phyloP scores from a whole-genome alignment of 495 filamentous ascomycete species.

The Trichodelitschia bisporula region DNA sequence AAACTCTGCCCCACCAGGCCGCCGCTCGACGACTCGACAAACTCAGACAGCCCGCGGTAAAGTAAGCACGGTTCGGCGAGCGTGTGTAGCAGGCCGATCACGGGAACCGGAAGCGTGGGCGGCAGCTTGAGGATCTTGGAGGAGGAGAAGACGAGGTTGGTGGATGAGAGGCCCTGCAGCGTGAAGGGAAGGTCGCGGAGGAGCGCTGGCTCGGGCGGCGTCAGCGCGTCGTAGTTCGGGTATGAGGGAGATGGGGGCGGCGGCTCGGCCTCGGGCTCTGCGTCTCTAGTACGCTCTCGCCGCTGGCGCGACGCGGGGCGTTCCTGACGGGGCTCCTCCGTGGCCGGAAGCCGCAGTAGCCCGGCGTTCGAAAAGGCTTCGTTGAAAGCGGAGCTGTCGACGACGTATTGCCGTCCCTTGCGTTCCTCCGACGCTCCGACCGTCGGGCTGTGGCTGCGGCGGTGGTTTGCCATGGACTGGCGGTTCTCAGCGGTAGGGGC shows the following conservation, averaged over 20 bases:
- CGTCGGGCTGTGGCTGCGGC: too few species aligned
- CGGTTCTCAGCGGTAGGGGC: not conserved
- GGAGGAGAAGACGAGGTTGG: constrained; percentile 49
- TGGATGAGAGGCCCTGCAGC: constrained; percentile 76
- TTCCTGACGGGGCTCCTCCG: constrained; percentile 15
- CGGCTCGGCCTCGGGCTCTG: constrained; percentile 7
- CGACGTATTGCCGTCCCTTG: not conserved
- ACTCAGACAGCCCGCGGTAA: constrained; percentile 53
- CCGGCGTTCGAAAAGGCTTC: constrained; percentile 32
- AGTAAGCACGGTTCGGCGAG: constrained; percentile 83
- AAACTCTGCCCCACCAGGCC: constrained; percentile 78
- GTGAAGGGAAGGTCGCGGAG: constrained; percentile 84
- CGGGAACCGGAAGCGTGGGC: constrained; percentile 49
- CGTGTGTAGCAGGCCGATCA: constrained; percentile 69
- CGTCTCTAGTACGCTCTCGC: constrained; percentile 35
- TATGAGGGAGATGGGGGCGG: constrained; percentile 1
- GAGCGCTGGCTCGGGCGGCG: constrained; percentile 38
- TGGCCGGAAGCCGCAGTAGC: constrained; percentile 16
- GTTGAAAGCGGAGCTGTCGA: constrained; percentile 15
- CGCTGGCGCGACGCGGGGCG: constrained; percentile 4
- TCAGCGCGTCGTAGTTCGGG: too few species aligned
- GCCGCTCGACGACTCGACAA: constrained; percentile 31
- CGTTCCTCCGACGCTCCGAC: too few species aligned
- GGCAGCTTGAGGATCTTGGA: constrained; percentile 35
- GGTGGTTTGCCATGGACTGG: not conserved